These are phyloP conservation scores for Sanghuangporus weigelae DNA, from an alignment of 1,284 basidiomycete species.

Conservation along the genomic window DNA sequence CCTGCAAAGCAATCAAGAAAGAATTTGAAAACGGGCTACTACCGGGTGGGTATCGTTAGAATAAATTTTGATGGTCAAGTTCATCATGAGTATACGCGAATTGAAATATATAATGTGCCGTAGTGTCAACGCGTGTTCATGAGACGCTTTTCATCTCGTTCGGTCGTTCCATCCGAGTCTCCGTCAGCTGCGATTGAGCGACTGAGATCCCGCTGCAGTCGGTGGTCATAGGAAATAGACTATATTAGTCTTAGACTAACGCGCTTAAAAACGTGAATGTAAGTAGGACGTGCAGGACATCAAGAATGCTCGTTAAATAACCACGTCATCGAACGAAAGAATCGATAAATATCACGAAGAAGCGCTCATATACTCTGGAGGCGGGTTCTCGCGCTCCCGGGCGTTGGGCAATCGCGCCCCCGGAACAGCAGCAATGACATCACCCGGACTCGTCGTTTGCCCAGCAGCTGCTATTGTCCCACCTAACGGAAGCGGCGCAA, in stretches of 20 bases:
- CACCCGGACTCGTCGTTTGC: neutral
- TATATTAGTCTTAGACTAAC: neutral
- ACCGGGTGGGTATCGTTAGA: too few relatives aligned
- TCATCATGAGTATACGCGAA: too few relatives aligned
- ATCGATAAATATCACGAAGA: neutral
- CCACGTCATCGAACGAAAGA: neutral
- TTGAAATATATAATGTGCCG: too few relatives aligned
- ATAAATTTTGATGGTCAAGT: too few relatives aligned
- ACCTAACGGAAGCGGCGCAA: neutral
- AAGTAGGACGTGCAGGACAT: neutral
- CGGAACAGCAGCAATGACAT: conserved; percentile 12
- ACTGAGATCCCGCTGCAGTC: neutral
- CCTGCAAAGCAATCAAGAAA: too few relatives aligned
- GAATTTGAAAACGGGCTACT: too few relatives aligned
- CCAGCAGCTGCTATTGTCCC: conserved; percentile 1
- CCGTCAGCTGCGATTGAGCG: too few relatives aligned
- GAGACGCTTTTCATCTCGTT: too few relatives aligned
- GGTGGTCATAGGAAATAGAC: neutral
- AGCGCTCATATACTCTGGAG: conserved; percentile 8
- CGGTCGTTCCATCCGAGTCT: too few relatives aligned
- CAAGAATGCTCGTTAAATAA: neutral
- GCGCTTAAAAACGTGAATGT: neutral
- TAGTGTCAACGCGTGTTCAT: too few relatives aligned
- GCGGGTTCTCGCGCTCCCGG: conserved; percentile 14
- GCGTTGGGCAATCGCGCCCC: conserved; percentile 15